Evolutionary conservation across 306 rosid genomes (phyloP), one percentile per base, ranked within the genome.

Genomic region (Quercus engelmannii): DNA sequence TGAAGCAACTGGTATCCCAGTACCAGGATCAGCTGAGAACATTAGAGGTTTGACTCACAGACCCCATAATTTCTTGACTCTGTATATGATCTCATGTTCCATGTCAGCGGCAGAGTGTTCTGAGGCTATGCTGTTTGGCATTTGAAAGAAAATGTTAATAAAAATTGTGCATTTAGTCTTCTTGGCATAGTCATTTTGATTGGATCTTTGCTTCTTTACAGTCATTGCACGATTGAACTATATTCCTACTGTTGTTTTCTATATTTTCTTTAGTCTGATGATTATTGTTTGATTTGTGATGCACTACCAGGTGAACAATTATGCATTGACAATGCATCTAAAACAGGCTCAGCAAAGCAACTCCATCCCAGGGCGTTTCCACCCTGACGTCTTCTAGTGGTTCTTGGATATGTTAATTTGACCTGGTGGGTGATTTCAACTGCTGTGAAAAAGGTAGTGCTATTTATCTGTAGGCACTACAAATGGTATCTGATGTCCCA

Each of bases 291-390:
- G 31, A 55, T 28, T 12, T 55, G 15, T 75, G 38, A 18, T 28
- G 26, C 23, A 56, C 21, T 69, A 41, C 52, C 82, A 89, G 92
- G 93, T 93, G 74, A 89, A 93, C 81, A 93, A 93, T 80, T 93
- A 93, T 82, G 98, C 94, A 23, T 84, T 93, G 68, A 90, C 98
- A 51, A 76, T 93, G 86, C 98, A 93, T 80, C 90, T 93, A 55
- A 91, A 90, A 90, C 97, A 90, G 84, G 93, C 98, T 55, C 92
- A 88, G 76, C 94, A 93, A 81, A 87, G 91, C 83, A 93, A 81
- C 85, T 91, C 97, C 64, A 90, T 93, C 56, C 94, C 97, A 2
- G 97, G 93, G 38, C 95, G 78, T 43, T 93, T 88, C 80, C 91
- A 93, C 83, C 98, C 98, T 2, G 95, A 93, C 75, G 93, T 93